Base-by-base conservation (phyloP, 306 rosid genomes). In the Cicer pinnatifidum region DNA sequence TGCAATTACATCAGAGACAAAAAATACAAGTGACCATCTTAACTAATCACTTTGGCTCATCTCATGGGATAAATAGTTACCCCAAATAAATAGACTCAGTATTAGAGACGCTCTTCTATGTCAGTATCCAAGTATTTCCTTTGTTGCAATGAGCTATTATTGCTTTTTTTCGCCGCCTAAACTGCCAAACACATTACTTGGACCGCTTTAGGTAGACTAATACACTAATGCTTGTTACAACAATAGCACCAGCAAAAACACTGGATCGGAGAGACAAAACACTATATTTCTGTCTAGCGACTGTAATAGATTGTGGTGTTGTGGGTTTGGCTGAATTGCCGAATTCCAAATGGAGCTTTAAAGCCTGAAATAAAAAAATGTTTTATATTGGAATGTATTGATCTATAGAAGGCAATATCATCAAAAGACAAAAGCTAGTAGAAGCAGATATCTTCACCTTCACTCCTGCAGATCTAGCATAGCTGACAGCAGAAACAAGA, bases 281-380 rank as follows among this genome's bases (percentile, higher is more conserved):
- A 47, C 82, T 82, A 15, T 7, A 48, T 72, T 19, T 78, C 72
- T 71, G 78, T 72, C 20, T 19, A 8, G 75, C 77, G 0, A 68
- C 37, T 64, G 83, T 73, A 53, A 43, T 75, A 8, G 74, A 69
- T 65, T 45, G 50, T 44, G 72, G 57, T 56, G 43, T 13, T 33
- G 33, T 67, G 67, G 60, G 66, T 65, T 79, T 83, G 47, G 66
- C 50, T 39, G 84, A 84, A 72, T 83, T 83, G 4, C 77, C 72
- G 48, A 73, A 87, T 46, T 91, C 97, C 89, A 94, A 80, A 82
- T 91, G 90, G 85, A 94, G 77, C 82, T 87, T 94, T 72, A 94
- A 78, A 58, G 85, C 89, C 98, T 94, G 90, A 66, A 78, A 86
- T 15, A 59, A 44, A 47, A 61, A 66, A 28, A 48, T 47, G 39